A percentile compares a stretch with the other conserved stretches of the same genome.
Conservation (phyloP, 2,329 filamentous ascomycete species). For the Cyclaneusma minus region DNA sequence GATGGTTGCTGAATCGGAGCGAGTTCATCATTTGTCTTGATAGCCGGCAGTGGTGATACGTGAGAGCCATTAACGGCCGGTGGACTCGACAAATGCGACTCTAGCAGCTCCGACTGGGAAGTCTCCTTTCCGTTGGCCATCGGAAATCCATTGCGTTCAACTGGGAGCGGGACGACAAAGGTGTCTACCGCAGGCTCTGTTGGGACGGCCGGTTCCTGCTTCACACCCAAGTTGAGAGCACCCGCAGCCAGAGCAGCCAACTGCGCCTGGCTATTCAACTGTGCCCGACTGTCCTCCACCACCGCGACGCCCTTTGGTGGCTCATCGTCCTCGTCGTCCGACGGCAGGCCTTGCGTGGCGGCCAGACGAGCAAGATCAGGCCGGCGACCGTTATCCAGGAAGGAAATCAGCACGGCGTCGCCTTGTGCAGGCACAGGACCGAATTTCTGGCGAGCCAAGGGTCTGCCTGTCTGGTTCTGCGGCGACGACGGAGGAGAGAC, state of each 20-base stretch:
- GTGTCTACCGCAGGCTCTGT: no score
- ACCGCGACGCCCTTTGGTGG: slow-evolving; percentile 10
- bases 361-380: slow-evolving; percentile 48
- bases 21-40: slow-evolving; percentile 12
- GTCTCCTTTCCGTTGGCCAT: no score
- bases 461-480: slow-evolving; percentile 25
- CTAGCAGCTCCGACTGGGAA: not conserved
- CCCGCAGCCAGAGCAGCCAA: slow-evolving; percentile 4
- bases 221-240: slow-evolving; percentile 4
- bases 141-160: no score
- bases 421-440: slow-evolving; percentile 41
- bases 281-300: not conserved
- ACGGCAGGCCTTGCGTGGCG: slow-evolving; percentile 34
- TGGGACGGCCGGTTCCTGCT: no score
- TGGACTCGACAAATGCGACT: slow-evolving; percentile 7
- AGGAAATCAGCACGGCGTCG: slow-evolving; percentile 51
- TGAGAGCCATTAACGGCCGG: slow-evolving; percentile 4
- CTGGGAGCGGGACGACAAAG: no score
- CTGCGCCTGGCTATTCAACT: slow-evolving; percentile 1
- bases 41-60: slow-evolving; percentile 6
- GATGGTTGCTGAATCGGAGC: slow-evolving; percentile 14
- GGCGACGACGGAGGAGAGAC: slow-evolving; percentile 25
- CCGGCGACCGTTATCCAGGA: slow-evolving; percentile 45
- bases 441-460: slow-evolving; percentile 30
- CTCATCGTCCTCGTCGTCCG: slow-evolving; percentile 26